Evolutionary conservation across 352 stramenopile genomes (phyloP).

Genomic region (Globisporangium megalacanthum): DNA sequence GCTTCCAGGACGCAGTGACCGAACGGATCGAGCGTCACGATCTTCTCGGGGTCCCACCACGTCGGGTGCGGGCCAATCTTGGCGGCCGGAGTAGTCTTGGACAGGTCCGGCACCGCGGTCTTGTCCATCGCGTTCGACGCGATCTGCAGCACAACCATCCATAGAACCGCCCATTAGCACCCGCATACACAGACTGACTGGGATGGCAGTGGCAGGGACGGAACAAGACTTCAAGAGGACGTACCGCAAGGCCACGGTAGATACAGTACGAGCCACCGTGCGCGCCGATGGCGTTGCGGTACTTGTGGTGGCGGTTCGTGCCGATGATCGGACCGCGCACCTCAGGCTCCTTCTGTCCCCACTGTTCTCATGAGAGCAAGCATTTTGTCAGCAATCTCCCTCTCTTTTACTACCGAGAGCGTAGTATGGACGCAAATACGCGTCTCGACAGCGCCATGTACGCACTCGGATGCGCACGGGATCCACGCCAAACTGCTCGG

Average conservation of each 20-base stretch:
- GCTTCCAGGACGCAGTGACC: conserved; percentile 76
- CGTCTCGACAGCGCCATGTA: neutral
- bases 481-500: conserved; percentile 83
- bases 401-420: no score
- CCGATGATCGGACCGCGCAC: conserved; percentile 93
- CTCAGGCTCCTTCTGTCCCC: conserved; percentile 88
- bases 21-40: conserved; percentile 79
- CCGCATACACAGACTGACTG: neutral
- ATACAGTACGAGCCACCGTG: conserved; percentile 98
- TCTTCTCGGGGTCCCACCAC: conserved; percentile 96
- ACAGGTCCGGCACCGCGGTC: conserved; percentile 68
- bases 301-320: conserved; percentile 93
- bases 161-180: neutral
- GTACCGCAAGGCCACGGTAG: conserved; percentile 95
- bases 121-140: conserved; percentile 72
- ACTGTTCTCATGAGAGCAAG: conserved; percentile 41
- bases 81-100: conserved; percentile 93
- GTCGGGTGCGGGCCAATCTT: conserved; percentile 96
- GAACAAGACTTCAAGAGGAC: conserved; percentile 7
- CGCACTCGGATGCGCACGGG: conserved; percentile 79
- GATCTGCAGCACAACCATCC: conserved; percentile 21
- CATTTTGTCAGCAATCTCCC: neutral
- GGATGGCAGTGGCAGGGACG: neutral
- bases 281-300: conserved; percentile 98
- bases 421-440: no score